Evolutionary conservation across 148 eudicot genomes (phyloP), one percentile per base, ranked within the genome.

Genomic region (Chenopodium berlandieri): DNA sequence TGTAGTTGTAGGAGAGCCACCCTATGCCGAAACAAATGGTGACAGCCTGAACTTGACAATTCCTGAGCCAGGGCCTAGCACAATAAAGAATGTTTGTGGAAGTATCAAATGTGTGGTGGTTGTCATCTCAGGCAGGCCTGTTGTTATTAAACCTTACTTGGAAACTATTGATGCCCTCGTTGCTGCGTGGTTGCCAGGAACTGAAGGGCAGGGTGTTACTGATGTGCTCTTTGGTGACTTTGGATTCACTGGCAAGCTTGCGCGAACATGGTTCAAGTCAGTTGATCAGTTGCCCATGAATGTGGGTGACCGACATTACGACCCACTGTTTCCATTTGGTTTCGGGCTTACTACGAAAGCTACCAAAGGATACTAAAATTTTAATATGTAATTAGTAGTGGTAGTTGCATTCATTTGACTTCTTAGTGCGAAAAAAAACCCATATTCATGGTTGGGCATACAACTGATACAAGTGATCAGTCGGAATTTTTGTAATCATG

Each of bases 1-100:
- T n/a, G 89, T 90, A 23, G 90, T 87, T 0, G 91, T 90, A 79
- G 93, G 93, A 11, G 93, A 90, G 80, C 68, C 81, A 13, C 93
- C 93, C 7, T 90, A 86, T 32, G 90, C 87, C 0, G 93, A 90
- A 71, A 80, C 78, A 30, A 22, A 7, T 0, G 91, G 91, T 3
- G 91, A 89, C 54, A 89, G 75, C 62, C 14, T 70, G 74, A 90
- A 90, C 71, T 58, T 90, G 37, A 89, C 90, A 6, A 84, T 90
- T 23, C 78, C 87, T 1, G 84, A 82, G 8, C 86, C 89, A 3
- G 91, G 90, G 37, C 76, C 79, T 0, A 75, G 66, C 71, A 86
- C 84, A 5, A 83, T 90, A 12, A 84, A 46, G 11, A 84, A 84
- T 6, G 86, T 86, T 0, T 89, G 93, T 75, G 82, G 77, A 8